Base-by-base conservation (phyloP, 169 alveolate species). In the Babesia caballi region DNA sequence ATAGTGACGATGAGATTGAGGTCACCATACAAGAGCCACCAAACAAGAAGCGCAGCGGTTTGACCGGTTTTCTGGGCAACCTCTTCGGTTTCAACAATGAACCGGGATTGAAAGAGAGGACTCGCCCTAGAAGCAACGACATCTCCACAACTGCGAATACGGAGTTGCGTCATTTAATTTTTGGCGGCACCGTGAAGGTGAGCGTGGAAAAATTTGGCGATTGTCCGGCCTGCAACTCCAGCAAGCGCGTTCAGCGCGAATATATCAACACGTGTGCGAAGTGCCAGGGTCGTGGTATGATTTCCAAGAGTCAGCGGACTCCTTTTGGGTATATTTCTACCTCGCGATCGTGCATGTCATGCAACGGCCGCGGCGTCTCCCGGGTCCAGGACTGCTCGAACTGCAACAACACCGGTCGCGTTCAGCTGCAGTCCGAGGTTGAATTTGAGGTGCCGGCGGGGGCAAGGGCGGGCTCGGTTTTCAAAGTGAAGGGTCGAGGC, bases 381-480 rank as follows among this genome's bases (percentile, higher is more conserved):
- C 46, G 88, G 27, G 19, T 53, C 3, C 63, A 54, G 52, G 77
- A 80, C n/a, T 80, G 88, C 28, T 0, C 7, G 12, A 44, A 27
- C 12, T 80, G 88, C 30, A 54, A 51, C 44, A 80, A 80, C 61
- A 80, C 72, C 11, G 84, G 88, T 21, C 67, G 78, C 4, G 61
- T 61, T 11, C 63, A 63, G 8, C 41, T 46, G 17, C 23, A 42
- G 15, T 14, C 77, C 21, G 28, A 40, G n/a, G 50, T 66, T 17
- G 35, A 51, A 51, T 19, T 77, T 0, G 49, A 70, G 8, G 47
- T 80, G 8, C 88, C 88, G 25, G 28, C 36, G n/a, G 72, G 69
- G 15, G 28, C 77, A 40, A 69, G 70, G 42, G 46, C 35, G 15
- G 84, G 77, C 19, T 53, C 82, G 23, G 54, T 27, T 23, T 17